Evolutionary conservation across 495 filamentous ascomycete genomes (phyloP), one percentile per base, ranked within the genome.

Genomic region (Melanomma pulvis-pyrius): DNA sequence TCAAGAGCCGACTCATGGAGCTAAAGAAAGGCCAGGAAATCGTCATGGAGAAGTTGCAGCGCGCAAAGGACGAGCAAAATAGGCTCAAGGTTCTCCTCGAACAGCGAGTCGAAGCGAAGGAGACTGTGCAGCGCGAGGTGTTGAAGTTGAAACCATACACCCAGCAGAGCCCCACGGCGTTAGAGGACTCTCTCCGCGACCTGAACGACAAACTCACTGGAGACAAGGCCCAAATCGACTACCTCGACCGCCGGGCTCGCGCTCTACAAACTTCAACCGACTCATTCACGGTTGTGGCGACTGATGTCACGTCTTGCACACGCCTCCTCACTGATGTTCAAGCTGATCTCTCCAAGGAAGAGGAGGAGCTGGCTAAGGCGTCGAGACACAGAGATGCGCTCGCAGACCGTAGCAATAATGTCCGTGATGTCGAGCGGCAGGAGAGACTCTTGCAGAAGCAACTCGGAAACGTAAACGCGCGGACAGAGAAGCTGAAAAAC

Each of bases 261-360:
- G 94, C 92, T 4, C 80, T 98, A n/a, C 92, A 97, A 73, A 97
- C 92, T 2, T 92, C 89, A 21, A 87, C 88, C 6, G 93, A 97
- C 76, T 92, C 92, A 0, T 98, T 97, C 71, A 82, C 84, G 4
- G 86, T 93, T 0, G 91, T 97, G 9, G 79, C 87, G 8, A 84
- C 88, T 34, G 93, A 98, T 71, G 91, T 98, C 13, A 83, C 87
- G 5, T 87, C 88, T 0, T 96, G 92, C 68, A 90, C 90, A 52
- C 93, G 92, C 73, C 82, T 97, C 28, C 87, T 98, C 1, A 90
- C 96, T 46, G 96, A 98, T 59, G 90, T 97, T 34, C 82, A 87
- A 1, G 81, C 80, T 46, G 94, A 97, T 74, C 77, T 98, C 11
- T 79, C 87, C 11, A 96, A 92, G 74, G 92, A 97, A 75, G 93